These are phyloP conservation scores for Exidia glandulosa DNA, from an alignment of 768 basidiomycete genomes.

Conservation along the genomic window DNA sequence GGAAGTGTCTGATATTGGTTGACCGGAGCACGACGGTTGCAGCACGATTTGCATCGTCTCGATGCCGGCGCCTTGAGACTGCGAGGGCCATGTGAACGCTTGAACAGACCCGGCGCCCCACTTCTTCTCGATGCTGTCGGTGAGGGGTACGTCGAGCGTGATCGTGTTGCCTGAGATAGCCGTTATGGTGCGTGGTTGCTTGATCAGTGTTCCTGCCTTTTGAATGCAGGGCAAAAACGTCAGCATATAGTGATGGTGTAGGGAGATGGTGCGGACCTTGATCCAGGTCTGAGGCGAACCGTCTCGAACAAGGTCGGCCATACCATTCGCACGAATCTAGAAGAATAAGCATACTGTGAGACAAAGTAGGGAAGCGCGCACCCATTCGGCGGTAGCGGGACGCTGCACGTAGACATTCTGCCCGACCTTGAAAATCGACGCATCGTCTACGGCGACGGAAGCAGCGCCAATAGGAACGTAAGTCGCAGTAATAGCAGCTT, in stretches of 20 bases:
- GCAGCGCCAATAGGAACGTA: not conserved
- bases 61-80: not conserved
- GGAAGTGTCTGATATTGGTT: not conserved
- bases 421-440: not conserved
- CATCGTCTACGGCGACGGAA: not conserved
- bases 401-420: not conserved
- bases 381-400: not conserved
- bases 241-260: too few relatives aligned
- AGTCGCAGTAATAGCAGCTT: not conserved
- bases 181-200: not conserved
- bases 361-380: not conserved
- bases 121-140: not conserved
- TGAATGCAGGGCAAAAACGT: too few relatives aligned
- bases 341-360: not conserved
- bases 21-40: not conserved
- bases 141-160: not conserved
- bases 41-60: not conserved
- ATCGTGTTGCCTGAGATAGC: not conserved
- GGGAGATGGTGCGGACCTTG: not conserved
- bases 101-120: not conserved
- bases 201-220: not conserved
- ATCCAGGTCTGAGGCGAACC: not conserved
- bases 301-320: not conserved
- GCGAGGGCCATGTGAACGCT: not conserved
- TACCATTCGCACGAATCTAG: not conserved